Conservation (phyloP, 768 basidiomycete genomes). For the Lactarius tabidus region DNA sequence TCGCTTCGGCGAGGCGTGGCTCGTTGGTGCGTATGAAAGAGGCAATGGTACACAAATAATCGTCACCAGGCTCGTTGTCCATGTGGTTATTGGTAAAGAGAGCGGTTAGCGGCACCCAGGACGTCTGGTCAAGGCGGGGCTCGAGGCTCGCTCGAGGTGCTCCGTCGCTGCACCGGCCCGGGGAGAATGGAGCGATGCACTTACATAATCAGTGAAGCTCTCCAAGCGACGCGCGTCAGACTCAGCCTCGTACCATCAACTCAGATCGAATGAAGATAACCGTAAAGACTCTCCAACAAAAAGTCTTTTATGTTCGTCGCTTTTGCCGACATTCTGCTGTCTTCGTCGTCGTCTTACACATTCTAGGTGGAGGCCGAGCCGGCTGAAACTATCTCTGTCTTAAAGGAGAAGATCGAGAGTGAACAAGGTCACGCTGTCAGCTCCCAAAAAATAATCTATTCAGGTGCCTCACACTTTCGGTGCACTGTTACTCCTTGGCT, state of each 20-base stretch:
- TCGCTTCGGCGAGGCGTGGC: slow-evolving; percentile 64
- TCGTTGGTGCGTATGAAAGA: slow-evolving; percentile 72
- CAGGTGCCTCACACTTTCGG: slow-evolving; percentile 51
- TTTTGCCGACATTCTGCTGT: neutral
- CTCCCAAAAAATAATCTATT: slow-evolving; percentile 90
- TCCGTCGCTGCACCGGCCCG: neutral
- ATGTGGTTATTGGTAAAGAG: slow-evolving; percentile 36
- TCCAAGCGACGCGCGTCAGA: neutral
- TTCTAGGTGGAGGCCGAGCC: slow-evolving; percentile 72
- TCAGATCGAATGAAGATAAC: slow-evolving; percentile 76
- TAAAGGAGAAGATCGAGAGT: slow-evolving; percentile 83
- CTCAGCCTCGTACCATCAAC: neutral
- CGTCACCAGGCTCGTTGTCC: slow-evolving; percentile 65
- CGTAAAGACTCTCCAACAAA: slow-evolving; percentile 92
- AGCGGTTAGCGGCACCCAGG: neutral
- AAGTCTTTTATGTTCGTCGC: slow-evolving; percentile 68
- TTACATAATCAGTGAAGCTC: no score
- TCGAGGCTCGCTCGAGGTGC: neutral
- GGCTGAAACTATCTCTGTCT: slow-evolving; percentile 63
- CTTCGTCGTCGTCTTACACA: neutral
- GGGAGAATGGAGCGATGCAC: neutral
- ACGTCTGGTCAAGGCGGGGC: neutral
- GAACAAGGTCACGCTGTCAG: slow-evolving; percentile 69
- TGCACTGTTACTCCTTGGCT: slow-evolving; percentile 9
- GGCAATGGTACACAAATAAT: slow-evolving; percentile 66